Evolutionary conservation across 2,329 filamentous ascomycete species (phyloP).

Genomic region (Fusarium anguioides): DNA sequence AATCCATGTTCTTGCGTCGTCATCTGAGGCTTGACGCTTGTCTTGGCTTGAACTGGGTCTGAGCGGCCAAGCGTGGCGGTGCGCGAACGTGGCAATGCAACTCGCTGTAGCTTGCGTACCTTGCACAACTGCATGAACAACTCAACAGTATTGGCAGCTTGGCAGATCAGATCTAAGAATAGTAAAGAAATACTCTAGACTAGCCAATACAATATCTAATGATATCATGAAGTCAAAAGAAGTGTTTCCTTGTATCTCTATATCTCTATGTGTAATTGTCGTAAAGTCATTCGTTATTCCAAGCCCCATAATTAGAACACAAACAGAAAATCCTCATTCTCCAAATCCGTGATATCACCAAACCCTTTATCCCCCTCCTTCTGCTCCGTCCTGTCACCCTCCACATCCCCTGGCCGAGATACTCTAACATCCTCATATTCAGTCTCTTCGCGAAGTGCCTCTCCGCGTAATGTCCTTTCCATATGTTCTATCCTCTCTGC

Average conservation of each 20-base stretch:
- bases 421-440: constrained; percentile 10
- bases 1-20: constrained; percentile 34
- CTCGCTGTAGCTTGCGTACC: neutral
- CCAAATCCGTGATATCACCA: constrained; percentile 66
- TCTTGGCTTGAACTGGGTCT: constrained; percentile 29
- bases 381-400: constrained; percentile 4
- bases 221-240: neutral
- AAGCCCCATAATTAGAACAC: constrained; percentile 53
- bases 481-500: constrained; percentile 51
- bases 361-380: constrained; percentile 46
- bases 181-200: neutral
- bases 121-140: constrained; percentile 10
- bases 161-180: neutral
- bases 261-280: neutral
- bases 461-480: constrained; percentile 37
- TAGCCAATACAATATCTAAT: no score
- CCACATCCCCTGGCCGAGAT: constrained; percentile 23
- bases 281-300: neutral
- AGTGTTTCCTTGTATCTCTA: neutral
- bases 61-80: constrained; percentile 34
- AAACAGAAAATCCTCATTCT: constrained; percentile 74
- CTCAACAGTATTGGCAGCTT: constrained; percentile 21
- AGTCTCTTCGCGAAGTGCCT: constrained; percentile 7
- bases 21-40: constrained; percentile 39
- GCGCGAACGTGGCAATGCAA: constrained; percentile 33